Percentiles rank a stretch among this genome's conserved stretches.
Conservation (phyloP, 1,284 basidiomycete genomes). For the Microstroma glucosiphilum region DNA sequence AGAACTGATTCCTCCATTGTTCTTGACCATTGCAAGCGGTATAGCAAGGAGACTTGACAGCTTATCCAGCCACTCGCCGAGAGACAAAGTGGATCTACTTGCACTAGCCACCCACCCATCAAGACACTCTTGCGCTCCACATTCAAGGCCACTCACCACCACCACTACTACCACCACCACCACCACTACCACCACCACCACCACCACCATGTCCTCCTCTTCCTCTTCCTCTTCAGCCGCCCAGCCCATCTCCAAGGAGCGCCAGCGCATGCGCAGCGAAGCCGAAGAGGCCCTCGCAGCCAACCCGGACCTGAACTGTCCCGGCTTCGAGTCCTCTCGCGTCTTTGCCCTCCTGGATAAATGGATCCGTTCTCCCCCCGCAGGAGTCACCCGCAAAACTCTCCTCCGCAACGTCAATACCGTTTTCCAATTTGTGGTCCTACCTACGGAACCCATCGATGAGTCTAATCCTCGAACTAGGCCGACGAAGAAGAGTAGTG, state of each 20-base stretch:
- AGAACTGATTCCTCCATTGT: too few relatives aligned
- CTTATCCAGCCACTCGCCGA: too few relatives aligned
- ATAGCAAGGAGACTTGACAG: too few relatives aligned
- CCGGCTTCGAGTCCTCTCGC: slow-evolving; percentile 37
- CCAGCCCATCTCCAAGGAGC: slow-evolving; percentile 6
- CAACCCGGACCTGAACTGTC: slow-evolving; percentile 30
- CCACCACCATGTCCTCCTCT: too few relatives aligned
- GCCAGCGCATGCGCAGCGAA: slow-evolving; percentile 18
- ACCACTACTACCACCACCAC: too few relatives aligned
- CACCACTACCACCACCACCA: too few relatives aligned
- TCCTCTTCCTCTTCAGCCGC: neutral
- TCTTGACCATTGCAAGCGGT: too few relatives aligned
- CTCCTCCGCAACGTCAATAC: slow-evolving; percentile 34
- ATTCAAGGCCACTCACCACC: too few relatives aligned
- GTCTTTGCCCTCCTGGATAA: slow-evolving; percentile 39
- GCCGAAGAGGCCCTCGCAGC: slow-evolving; percentile 29
- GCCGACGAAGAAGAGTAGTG: slow-evolving; percentile 23
- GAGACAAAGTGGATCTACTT: too few relatives aligned
- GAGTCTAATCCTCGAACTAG: slow-evolving; percentile 38
- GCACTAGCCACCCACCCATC: too few relatives aligned
- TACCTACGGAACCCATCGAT: slow-evolving; percentile 32
- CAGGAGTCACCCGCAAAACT: slow-evolving; percentile 29
- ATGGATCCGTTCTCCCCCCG: slow-evolving; percentile 31
- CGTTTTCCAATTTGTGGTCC: slow-evolving; percentile 44
- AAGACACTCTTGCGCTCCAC: too few relatives aligned